Conservation (phyloP, 257 asterid species). For the Dorcoceras hygrometricum region DNA sequence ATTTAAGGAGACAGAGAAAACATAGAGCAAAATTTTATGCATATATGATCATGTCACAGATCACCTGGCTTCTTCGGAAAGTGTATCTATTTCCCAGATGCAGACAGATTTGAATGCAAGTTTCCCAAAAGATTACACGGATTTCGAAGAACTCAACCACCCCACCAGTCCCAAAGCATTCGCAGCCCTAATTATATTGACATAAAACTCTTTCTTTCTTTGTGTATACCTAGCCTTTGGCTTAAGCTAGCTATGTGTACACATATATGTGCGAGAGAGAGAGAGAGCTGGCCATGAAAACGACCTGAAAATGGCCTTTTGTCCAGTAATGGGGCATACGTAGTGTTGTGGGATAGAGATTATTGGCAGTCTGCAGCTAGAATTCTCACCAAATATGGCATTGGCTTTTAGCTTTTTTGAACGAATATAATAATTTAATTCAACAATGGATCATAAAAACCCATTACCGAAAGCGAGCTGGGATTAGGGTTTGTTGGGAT, state of each 20-base stretch:
- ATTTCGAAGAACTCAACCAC: background rate
- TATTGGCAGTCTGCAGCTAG: constrained; percentile 21
- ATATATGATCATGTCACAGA: background rate
- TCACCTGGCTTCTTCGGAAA: constrained; percentile 24
- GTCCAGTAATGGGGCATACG: constrained; percentile 27
- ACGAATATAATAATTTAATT: background rate
- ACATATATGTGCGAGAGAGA: background rate
- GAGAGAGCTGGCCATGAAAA: constrained; percentile 29
- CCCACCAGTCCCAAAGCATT: background rate
- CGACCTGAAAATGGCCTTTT: constrained; percentile 19
- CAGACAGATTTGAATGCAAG: constrained; percentile 8
- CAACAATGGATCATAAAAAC: no score
- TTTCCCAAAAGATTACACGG: no score
- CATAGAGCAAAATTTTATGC: no score
- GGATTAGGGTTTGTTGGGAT: no score
- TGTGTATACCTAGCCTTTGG: constrained; percentile 24
- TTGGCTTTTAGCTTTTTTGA: constrained; percentile 9
- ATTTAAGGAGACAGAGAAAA: background rate
- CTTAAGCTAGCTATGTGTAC: constrained; percentile 4
- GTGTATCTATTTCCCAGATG: constrained; percentile 40
- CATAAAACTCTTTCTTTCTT: constrained; percentile 33
- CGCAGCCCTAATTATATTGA: constrained; percentile 21
- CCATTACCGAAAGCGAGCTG: no score
- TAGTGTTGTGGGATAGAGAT: constrained; percentile 19
- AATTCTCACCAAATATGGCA: constrained; percentile 31